Percentiles rank a stretch among this genome's conserved stretches.
These are phyloP conservation scores for Penstemon eatonii DNA, from an alignment of 257 asterid genomes.

Conservation along the genomic window DNA sequence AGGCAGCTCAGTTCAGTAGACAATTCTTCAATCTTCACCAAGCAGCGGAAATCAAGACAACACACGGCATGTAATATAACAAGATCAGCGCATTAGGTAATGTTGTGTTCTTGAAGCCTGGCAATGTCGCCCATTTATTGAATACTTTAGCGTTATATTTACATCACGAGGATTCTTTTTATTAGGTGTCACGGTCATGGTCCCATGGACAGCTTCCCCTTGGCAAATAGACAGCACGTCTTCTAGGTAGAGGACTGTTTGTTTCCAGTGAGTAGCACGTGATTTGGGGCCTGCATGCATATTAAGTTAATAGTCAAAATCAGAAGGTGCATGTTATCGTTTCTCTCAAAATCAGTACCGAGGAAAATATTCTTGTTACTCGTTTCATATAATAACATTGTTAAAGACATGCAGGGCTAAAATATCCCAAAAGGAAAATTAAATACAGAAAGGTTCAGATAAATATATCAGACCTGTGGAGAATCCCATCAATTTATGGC, in stretches of 20 bases:
- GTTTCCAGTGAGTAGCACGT: constrained; percentile 95
- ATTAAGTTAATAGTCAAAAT: background rate
- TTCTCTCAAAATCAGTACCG: background rate
- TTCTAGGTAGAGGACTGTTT: constrained; percentile 90
- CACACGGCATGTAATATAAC: background rate
- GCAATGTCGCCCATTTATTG: constrained; percentile 42
- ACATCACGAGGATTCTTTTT: constrained; percentile 96
- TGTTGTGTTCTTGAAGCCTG: constrained; percentile 20
- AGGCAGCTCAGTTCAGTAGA: background rate
- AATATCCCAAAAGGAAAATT: background rate
- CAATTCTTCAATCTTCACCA: background rate
- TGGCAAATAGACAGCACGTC: constrained; percentile 76
- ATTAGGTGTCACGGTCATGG: constrained; percentile 75
- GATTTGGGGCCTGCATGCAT: constrained; percentile 81
- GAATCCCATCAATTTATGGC: constrained; percentile 86
- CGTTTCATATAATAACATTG: no score
- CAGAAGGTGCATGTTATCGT: background rate
- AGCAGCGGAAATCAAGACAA: no score
- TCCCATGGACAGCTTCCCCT: constrained; percentile 78
- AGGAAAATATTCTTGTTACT: no score
- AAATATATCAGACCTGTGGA: constrained; percentile 68
- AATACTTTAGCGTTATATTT: constrained; percentile 76
- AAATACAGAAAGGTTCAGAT: background rate
- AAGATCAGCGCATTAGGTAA: background rate
- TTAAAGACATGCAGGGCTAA: background rate